Evolutionary conservation across 495 filamentous ascomycete genomes (phyloP).

Genomic region (Terfezia claveryi): DNA sequence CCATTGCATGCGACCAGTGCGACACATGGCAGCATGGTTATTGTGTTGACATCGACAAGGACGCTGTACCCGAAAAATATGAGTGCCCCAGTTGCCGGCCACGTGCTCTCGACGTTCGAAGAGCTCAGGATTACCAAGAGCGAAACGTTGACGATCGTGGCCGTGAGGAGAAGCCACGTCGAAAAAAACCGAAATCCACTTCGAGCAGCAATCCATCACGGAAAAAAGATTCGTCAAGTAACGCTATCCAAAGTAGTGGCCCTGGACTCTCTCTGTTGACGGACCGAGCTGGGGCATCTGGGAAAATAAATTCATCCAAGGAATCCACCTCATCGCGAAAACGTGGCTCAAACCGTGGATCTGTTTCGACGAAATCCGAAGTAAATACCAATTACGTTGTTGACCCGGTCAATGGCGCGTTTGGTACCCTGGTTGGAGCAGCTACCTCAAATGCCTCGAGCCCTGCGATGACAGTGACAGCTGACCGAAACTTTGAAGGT

Average conservation of each 20-base stretch:
- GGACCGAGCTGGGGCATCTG: background rate
- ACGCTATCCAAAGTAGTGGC: slow-evolving; percentile 21
- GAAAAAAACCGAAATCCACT: slow-evolving; percentile 23
- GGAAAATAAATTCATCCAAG: background rate
- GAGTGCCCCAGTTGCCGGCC: slow-evolving; percentile 73
- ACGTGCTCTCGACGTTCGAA: slow-evolving; percentile 41
- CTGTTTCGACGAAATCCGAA: background rate
- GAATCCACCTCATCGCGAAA: slow-evolving; percentile 8
- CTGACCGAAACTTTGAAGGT: slow-evolving; percentile 6
- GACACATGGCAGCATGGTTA: slow-evolving; percentile 96
- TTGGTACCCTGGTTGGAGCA: slow-evolving; percentile 1
- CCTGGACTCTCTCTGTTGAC: slow-evolving; percentile 33
- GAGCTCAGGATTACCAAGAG: slow-evolving; percentile 45
- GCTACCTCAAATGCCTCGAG: background rate
- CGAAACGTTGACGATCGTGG: slow-evolving; percentile 35
- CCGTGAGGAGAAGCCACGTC: slow-evolving; percentile 28
- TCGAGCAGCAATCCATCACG: slow-evolving; percentile 19
- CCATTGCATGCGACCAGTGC: slow-evolving; percentile 86
- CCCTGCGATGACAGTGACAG: background rate
- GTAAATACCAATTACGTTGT: background rate
- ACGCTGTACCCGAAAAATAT: slow-evolving; percentile 53
- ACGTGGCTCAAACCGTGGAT: slow-evolving; percentile 6
- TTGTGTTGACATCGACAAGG: slow-evolving; percentile 64
- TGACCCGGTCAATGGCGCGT: background rate
- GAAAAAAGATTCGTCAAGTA: slow-evolving; percentile 7